Evolutionary conservation across 129 eudicot genomes (phyloP).

Genomic region (Flaveria sonorensis): DNA sequence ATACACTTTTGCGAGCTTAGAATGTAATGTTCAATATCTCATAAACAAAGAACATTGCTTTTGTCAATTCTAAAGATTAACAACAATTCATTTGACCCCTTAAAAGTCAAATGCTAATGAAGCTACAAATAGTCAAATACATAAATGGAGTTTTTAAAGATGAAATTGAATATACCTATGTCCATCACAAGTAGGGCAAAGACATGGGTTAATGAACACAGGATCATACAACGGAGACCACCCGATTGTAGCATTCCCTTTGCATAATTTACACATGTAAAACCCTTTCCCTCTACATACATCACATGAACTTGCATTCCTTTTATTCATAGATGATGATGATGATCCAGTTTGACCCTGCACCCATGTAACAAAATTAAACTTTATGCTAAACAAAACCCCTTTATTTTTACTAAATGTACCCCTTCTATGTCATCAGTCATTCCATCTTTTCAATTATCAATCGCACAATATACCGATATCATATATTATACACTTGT

Average conservation of each 20-base stretch:
- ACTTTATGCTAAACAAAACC: too few species aligned
- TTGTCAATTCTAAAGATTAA: conserved; percentile 4
- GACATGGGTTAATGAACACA: conserved; percentile 64
- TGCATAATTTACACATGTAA: conserved; percentile 72
- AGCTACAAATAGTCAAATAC: neutral
- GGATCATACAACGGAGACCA: conserved; percentile 94
- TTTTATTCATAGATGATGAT: conserved; percentile 33
- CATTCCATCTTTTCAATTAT: too few species aligned
- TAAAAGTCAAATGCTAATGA: conserved; percentile 7
- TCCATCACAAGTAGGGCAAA: conserved; percentile 97
- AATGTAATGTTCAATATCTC: neutral
- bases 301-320: conserved; percentile 47
- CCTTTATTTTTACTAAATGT: too few species aligned
- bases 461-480: too few species aligned
- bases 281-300: conserved; percentile 69
- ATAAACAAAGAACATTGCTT: neutral
- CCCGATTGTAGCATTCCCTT: conserved; percentile 65
- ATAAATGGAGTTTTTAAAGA: neutral
- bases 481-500: too few species aligned
- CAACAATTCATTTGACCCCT: neutral
- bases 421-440: too few species aligned
- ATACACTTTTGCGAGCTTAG: neutral
- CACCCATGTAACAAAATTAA: conserved; percentile 13
- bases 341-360: conserved; percentile 27
- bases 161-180: conserved; percentile 44